Evolutionary conservation across 192 early-diverging fungal species (phyloP).

Genomic region (Coemansia sp.): DNA sequence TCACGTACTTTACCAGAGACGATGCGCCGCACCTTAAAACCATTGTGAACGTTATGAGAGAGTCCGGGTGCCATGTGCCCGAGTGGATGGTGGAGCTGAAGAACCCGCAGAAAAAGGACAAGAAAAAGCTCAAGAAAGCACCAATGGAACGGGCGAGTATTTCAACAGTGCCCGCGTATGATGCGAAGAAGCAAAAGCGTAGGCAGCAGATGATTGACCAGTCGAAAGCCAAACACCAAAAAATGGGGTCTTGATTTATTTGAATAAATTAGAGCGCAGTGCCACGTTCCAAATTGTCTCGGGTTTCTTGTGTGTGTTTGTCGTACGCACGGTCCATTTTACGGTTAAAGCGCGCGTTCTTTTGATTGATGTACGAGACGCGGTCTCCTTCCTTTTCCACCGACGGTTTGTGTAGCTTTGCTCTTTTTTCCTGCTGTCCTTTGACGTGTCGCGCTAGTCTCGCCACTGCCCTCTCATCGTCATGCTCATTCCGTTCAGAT

Average conservation of each 20-base stretch:
- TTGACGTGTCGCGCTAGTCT: constrained; percentile 68
- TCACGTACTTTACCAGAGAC: constrained; percentile 95
- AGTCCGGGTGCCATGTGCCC: constrained; percentile 92
- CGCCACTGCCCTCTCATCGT: constrained; percentile 66
- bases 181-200: constrained; percentile 65
- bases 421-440: constrained; percentile 72
- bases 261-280: constrained; percentile 61
- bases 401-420: constrained; percentile 47
- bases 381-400: constrained; percentile 75
- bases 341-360: constrained; percentile 94
- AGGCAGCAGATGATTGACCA: constrained; percentile 56
- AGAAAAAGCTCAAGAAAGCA: constrained; percentile 68
- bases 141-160: constrained; percentile 75
- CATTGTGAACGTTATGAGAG: constrained; percentile 96
- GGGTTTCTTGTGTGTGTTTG: constrained; percentile 91
- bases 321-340: constrained; percentile 95
- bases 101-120: constrained; percentile 58
- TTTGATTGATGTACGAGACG: constrained; percentile 95
- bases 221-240: constrained; percentile 34
- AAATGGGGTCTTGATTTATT: not conserved
- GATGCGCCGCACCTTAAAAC: constrained; percentile 86
- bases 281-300: constrained; percentile 82
- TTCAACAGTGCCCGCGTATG: constrained; percentile 75
- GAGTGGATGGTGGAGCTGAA: constrained; percentile 97
- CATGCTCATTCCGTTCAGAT: constrained; percentile 31